Base-by-base conservation (phyloP, 129 eudicot species). In the Centaurea solstitialis region DNA sequence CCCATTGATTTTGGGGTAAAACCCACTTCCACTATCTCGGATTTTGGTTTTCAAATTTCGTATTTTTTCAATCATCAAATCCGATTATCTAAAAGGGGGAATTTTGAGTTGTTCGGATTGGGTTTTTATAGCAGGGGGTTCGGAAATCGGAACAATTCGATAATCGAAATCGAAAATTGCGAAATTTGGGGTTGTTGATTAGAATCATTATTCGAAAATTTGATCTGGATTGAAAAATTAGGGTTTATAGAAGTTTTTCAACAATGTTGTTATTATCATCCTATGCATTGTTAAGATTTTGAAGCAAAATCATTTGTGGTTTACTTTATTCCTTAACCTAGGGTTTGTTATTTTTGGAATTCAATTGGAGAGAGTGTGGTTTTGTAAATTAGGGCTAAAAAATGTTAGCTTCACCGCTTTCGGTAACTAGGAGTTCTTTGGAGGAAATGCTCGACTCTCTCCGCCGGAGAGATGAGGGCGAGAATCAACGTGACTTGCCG, bases 401-500 rank as follows among this genome's bases (percentile, higher is more conserved):
- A 86, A 26, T 83, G 85, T 71, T 90, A 4, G 74, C 80, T 68
- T 82, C 97, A 22, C 96, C 98, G 9, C 79, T 80, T 77, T 75
- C 87, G 64, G 41, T 84, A 76, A 84, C 86, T 79, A 87, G 97
- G 72, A 95, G 99, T 76, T 95, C 99, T 13, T 78, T 95, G 76
- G 99, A 95, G 92, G 99, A 90, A 79, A 90, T 95, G 99, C 86
- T 95, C 72, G 94, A 92, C 23, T 84, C 89, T 39, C 90, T 95
- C 85, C 90, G 86, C 74, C 90, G 75, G 74, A 87, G 88, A 65
- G 94, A 92, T 15, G 97, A 83, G 65, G 69, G 53, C 13, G 91
- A 90, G 74, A 83, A 88, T 83, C 89, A 86, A 0, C 85, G 79
- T 80, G 98, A 95, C 85, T 20, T 86, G 73, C 99, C 98, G 61